A percentile compares a stretch with the other conserved stretches of the same genome.
Evolutionary conservation across 1,139 yeast species (phyloP).

Genomic region (Diutina rugosa): DNA sequence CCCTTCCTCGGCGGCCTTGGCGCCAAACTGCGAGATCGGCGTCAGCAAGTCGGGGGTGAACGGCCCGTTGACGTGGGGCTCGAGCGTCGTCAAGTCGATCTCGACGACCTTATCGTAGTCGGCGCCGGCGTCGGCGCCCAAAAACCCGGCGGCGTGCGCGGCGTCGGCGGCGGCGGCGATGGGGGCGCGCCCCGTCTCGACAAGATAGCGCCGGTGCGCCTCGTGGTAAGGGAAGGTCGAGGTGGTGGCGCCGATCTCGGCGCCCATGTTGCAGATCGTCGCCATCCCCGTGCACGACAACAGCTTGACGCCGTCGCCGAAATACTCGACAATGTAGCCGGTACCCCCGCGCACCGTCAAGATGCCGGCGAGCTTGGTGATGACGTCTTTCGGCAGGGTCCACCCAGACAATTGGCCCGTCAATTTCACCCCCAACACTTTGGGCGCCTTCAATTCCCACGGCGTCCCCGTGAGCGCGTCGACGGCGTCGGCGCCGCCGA

Average conservation of each 20-base stretch:
- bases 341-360: constrained; percentile 97
- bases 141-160: constrained; percentile 50
- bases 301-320: constrained; percentile 81
- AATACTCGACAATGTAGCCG: constrained; percentile 88
- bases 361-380: constrained; percentile 78
- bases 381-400: constrained; percentile 94
- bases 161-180: constrained; percentile 68
- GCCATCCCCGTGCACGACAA: constrained; percentile 98
- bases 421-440: constrained; percentile 79
- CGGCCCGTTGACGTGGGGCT: constrained; percentile 90
- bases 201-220: constrained; percentile 70
- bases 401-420: constrained; percentile 82
- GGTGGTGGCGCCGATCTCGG: constrained; percentile 97
- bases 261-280: constrained; percentile 98
- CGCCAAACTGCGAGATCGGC: constrained; percentile 61
- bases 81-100: constrained; percentile 60
- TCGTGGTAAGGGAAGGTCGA: constrained; percentile 92
- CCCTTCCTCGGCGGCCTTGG: constrained; percentile 46
- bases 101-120: constrained; percentile 77
- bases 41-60: constrained; percentile 92
- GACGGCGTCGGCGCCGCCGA: constrained; percentile 98
- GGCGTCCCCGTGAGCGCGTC: constrained; percentile 97
- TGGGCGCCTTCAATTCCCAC: constrained; percentile 98
- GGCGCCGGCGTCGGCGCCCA: constrained; percentile 71
- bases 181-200: constrained; percentile 70